Conservation (phyloP, 169 alveolate genomes). For the Cryptosporidium xiaoi region DNA sequence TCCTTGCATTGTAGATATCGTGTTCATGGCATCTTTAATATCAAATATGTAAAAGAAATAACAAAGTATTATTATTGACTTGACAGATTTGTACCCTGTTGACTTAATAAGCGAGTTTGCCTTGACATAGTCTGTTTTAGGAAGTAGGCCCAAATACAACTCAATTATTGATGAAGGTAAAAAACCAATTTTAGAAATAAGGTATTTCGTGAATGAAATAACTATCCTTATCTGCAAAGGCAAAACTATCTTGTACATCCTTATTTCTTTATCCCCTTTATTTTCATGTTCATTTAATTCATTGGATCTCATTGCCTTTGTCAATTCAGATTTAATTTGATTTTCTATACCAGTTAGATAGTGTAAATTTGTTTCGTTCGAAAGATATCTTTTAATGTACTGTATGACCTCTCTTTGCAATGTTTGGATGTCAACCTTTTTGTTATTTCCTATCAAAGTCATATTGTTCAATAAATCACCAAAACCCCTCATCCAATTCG, state of each 20-base stretch:
- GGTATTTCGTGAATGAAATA: slow-evolving; percentile 4
- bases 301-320: not conserved
- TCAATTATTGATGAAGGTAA: slow-evolving; percentile 20
- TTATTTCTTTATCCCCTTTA: not conserved
- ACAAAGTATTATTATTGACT: slow-evolving; percentile 6
- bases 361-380: slow-evolving; percentile 15
- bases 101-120: slow-evolving; percentile 28
- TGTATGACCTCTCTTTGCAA: slow-evolving; percentile 19
- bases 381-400: slow-evolving; percentile 1
- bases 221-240: slow-evolving; percentile 1
- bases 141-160: slow-evolving; percentile 20
- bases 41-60: slow-evolving; percentile 14
- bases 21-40: slow-evolving; percentile 22
- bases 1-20: slow-evolving; percentile 16
- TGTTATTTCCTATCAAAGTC: slow-evolving; percentile 31
- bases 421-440: slow-evolving; percentile 7
- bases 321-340: no score
- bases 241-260: slow-evolving; percentile 6
- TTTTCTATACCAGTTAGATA: not conserved
- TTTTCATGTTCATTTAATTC: not conserved
- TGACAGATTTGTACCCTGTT: slow-evolving; percentile 33
- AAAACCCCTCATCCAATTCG: slow-evolving; percentile 16
- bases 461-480: slow-evolving; percentile 7
- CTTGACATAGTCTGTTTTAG: slow-evolving; percentile 28
- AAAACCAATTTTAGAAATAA: not conserved